phyloP scores from a whole-genome alignment of 805 yeast genomes.

The Pichia pseudocactophila region DNA sequence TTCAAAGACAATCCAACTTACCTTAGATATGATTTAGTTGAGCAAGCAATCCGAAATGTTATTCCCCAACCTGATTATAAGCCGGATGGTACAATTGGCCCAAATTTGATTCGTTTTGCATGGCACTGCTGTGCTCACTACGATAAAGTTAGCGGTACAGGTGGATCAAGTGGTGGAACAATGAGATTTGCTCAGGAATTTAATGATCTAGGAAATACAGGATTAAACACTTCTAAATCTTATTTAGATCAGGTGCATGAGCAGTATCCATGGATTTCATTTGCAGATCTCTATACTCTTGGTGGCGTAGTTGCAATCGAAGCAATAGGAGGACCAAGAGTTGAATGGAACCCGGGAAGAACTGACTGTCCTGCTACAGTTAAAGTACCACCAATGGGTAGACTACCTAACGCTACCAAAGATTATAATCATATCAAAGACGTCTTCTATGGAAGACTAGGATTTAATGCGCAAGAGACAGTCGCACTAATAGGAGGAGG shows the following conservation, averaged over 20 bases:
- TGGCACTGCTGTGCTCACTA: constrained; percentile 88
- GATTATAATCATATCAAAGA: constrained; percentile 58
- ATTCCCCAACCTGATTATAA: constrained; percentile 40
- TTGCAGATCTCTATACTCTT: constrained; percentile 73
- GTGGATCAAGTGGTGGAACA: constrained; percentile 69
- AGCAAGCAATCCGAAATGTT: constrained; percentile 28
- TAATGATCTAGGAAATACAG: constrained; percentile 53
- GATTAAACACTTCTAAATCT: constrained; percentile 49
- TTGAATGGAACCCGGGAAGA: constrained; percentile 81
- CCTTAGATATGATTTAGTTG: constrained; percentile 27
- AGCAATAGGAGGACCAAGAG: constrained; percentile 68
- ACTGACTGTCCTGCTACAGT: constrained; percentile 41
- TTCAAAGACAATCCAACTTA: constrained; percentile 17
- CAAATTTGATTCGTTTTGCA: constrained; percentile 68
- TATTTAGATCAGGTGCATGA: constrained; percentile 48
- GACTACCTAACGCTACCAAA: constrained; percentile 64
- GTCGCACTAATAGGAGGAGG: constrained; percentile 72
- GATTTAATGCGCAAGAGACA: constrained; percentile 61
- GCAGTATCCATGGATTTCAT: constrained; percentile 59
- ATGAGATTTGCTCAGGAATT: constrained; percentile 48
- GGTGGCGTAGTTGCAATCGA: constrained; percentile 76
- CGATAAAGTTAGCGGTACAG: constrained; percentile 43
- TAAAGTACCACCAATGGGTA: constrained; percentile 55
- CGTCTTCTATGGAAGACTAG: constrained; percentile 51
- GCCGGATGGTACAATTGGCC: constrained; percentile 60